Base-by-base conservation (phyloP, 78 protist species). In the Carpediemonas membranifera region DNA sequence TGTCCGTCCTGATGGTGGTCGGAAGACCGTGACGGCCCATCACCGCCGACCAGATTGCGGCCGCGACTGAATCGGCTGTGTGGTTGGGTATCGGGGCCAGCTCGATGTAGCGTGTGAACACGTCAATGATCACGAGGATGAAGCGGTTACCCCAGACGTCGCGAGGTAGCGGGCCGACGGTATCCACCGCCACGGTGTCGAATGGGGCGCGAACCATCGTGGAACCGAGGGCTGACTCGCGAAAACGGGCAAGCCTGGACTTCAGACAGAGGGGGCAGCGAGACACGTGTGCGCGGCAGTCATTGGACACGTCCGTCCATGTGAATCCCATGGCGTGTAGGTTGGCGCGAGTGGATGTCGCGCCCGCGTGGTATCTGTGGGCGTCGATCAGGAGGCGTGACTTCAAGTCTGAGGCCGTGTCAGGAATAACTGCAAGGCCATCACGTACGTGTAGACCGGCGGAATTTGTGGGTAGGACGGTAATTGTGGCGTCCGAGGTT, bases 201-300 rank as follows among this genome's bases (percentile, higher is more conserved):
- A 59, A 59, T 11, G 65, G 65, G 39, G 14, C 11, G 65, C 30
- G 37, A 27, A 2, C 65, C 37, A 24, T 2, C 25, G 31, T 28
- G 37, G 25, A 25, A 25, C 30, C 14, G 65, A 27, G 24, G 9
- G 2, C 31, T 3, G 7, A 27, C 21, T 2, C 9, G 24, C 27
- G 14, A 11, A n/a, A 11, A 2, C 2, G 1, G 31, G 2, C 37
- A 5, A 27, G 37, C 14, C 54, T 14, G 25, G 30, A 21, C 31
- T 59, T 59, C 28, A n/a, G 65, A 3, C 65, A 59, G 65, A 27
- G 14, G n/a, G 65, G 65, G 43, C 65, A 59, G 28, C 14, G 2
- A 3, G 25, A 21, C 14, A 59, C 37, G 43, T 25, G 65, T 5
- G 2, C 24, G 39, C 14, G 14, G 25, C 11, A 41, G 65, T 59